Conservation (phyloP, 2,329 filamentous ascomycete species). For the Botrytis deweyae region DNA sequence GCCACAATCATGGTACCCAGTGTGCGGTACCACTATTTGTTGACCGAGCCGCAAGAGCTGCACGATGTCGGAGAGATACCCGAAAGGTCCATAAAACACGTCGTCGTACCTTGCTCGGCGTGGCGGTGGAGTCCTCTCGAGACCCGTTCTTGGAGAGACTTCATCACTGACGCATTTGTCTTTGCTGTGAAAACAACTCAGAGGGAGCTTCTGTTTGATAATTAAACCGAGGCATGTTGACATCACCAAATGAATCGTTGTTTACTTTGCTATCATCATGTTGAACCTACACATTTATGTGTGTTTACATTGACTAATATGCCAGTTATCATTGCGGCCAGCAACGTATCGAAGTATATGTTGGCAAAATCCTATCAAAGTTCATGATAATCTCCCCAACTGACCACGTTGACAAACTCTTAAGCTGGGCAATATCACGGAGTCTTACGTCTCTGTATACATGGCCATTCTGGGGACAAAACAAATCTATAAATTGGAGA, state of each 20-base stretch:
- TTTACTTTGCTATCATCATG: slow-evolving; percentile 9
- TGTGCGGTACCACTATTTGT: neutral
- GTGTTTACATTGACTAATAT: neutral
- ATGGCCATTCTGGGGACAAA: neutral
- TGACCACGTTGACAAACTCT: neutral
- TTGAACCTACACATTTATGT: neutral
- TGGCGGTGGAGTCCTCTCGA: slow-evolving; percentile 4
- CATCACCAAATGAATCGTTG: neutral
- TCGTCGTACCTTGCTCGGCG: slow-evolving; percentile 15
- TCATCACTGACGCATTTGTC: neutral
- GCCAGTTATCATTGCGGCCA: neutral
- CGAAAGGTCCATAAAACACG: slow-evolving; percentile 16
- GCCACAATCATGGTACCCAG: slow-evolving; percentile 2
- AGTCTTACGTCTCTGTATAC: neutral
- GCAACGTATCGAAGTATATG: neutral
- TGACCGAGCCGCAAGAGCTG: slow-evolving; percentile 2
- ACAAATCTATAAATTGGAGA: neutral
- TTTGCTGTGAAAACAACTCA: slow-evolving; percentile 14
- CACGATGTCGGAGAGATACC: slow-evolving; percentile 1
- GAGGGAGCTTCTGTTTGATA: neutral
- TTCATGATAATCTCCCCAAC: no score
- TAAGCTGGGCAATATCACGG: neutral
- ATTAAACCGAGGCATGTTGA: slow-evolving; percentile 9
- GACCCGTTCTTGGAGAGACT: neutral
- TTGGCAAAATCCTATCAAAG: neutral